Percentiles rank a stretch among this genome's conserved stretches.
Conservation (phyloP, 768 basidiomycete species). For the Boletellus ananas region DNA sequence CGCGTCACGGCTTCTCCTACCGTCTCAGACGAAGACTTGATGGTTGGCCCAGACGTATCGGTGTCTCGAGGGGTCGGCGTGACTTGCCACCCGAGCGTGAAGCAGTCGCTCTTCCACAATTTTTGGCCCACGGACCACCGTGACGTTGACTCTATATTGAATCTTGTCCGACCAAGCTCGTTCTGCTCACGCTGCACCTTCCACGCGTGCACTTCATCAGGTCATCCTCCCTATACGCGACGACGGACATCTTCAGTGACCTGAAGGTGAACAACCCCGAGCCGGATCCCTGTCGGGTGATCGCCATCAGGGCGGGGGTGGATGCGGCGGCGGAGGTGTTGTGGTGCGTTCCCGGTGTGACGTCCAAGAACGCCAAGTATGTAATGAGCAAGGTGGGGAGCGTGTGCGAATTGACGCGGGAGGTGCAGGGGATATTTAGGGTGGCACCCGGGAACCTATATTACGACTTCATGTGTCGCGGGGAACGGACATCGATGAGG, state of each 20-base stretch:
- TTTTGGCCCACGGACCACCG: no score
- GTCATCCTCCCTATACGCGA: conserved; percentile 94
- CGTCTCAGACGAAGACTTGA: no score
- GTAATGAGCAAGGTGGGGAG: conserved; percentile 79
- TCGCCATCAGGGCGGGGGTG: conserved; percentile 77
- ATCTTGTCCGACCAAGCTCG: no score
- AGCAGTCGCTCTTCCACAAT: no score
- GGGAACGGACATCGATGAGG: conserved; percentile 37
- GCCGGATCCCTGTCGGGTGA: conserved; percentile 74
- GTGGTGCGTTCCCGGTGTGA: conserved; percentile 78
- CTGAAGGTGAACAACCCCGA: conserved; percentile 78
- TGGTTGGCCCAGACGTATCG: no score
- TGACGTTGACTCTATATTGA: no score
- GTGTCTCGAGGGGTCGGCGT: no score
- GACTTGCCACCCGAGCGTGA: no score
- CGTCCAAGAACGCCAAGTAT: conserved; percentile 77
- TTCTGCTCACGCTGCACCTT: conserved; percentile 83
- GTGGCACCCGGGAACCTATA: conserved; percentile 76
- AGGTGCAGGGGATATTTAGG: conserved; percentile 72
- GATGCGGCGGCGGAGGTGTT: conserved; percentile 80
- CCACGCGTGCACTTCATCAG: conserved; percentile 92
- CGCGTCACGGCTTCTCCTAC: no score
- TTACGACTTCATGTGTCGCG: conserved; percentile 78
- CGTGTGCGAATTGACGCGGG: conserved; percentile 62
- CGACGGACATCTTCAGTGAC: conserved; percentile 88